These are phyloP conservation scores for Tulasnella sp. DNA, from an alignment of 768 basidiomycete species.

Conservation along the genomic window DNA sequence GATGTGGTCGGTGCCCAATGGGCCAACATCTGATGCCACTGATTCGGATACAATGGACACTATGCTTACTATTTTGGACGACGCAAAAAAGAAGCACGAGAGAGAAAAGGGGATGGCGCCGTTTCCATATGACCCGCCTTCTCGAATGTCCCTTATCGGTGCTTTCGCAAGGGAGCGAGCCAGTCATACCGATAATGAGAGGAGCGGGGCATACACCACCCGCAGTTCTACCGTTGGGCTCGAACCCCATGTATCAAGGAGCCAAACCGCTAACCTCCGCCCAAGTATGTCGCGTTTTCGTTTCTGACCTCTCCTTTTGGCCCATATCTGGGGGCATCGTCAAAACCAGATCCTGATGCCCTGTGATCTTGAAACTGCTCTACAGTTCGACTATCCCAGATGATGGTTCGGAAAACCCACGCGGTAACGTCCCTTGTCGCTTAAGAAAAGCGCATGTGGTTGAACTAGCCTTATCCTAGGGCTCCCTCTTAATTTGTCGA, in stretches of 20 bases:
- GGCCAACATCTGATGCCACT: neutral
- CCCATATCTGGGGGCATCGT: too few relatives aligned
- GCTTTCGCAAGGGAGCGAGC: neutral
- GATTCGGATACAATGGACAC: neutral
- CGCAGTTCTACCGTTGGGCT: neutral
- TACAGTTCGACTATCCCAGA: neutral
- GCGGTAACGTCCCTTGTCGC: neutral
- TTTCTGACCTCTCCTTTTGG: neutral
- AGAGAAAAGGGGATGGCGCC: neutral
- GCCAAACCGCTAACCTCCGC: neutral
- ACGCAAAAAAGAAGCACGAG: neutral
- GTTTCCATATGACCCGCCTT: neutral
- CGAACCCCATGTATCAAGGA: conserved; percentile 9
- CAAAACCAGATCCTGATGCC: neutral
- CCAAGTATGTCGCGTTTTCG: neutral
- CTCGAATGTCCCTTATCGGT: neutral
- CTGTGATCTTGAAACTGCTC: neutral
- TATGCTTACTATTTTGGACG: neutral
- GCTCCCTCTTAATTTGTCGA: neutral
- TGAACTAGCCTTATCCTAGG: neutral
- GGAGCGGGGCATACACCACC: neutral
- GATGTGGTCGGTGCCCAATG: neutral
- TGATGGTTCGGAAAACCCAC: conserved; percentile 13
- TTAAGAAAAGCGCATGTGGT: neutral
- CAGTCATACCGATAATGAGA: neutral